Base-by-base conservation (phyloP, 2,329 filamentous ascomycete genomes). In the Fusarium ambrosium region DNA sequence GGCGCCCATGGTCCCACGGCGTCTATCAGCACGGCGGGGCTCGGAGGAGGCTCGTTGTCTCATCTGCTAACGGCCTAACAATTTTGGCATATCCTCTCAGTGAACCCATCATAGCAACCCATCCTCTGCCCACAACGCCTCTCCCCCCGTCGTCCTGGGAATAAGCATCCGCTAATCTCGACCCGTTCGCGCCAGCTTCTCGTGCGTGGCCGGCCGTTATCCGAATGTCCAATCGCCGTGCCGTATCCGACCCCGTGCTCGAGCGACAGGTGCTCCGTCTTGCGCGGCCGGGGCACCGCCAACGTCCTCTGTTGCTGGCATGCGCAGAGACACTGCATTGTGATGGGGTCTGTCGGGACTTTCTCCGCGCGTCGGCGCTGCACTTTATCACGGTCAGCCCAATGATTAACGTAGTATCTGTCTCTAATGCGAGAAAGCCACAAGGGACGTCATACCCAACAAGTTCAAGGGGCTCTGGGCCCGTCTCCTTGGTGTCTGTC, bases 231-330 rank as follows among this genome's bases (percentile, higher is more conserved):
- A 82, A 82, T 82, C 76, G 73, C 66, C 62, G 69, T 65, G 39
- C 55, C 73, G 68, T 65, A 74, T 79, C 56, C 39, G 55, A 74
- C 81, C 81, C 78, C 81, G 81, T 82, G 81, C 78, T 72, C 74
- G 68, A 80, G 76, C 75, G 79, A 82, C 79, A 81, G 79, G 78
- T 39, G 71, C 55, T 71, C 71, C 73, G 73, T 70, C 66, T 75
- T 68, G 64, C 65, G 62, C 56, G 59, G 34, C 72, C 62, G 53
- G 53, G 29, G 36, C 43, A 63, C 53, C 60, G 55, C 72, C 63
- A 72, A 63, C 51, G 51, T 71, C 56, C 62, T 45, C 48, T 73
- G 67, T 66, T 34, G 48, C 53, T 55, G 24, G 59, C 55, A 58
- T 71, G 70, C 70, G 39, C 39, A 13, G 48, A 66, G 39, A 63